Evolutionary conservation across 2,329 filamentous ascomycete species (phyloP).

Genomic region (Mariannaea elegans): DNA sequence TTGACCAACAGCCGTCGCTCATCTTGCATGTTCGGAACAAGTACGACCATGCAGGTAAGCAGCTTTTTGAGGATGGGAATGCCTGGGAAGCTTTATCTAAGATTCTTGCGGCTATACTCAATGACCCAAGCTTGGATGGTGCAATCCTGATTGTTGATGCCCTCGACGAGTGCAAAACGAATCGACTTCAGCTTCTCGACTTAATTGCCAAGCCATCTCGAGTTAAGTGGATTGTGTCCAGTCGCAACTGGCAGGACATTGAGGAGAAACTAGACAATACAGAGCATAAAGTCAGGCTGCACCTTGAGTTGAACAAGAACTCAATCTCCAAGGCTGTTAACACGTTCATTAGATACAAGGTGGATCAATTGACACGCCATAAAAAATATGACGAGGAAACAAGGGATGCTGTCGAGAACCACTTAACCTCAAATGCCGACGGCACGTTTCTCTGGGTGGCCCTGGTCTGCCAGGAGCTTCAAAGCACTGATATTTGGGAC

Average conservation of each 20-base stretch:
- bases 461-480: conserved; percentile 30
- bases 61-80: conserved; percentile 50
- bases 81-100: conserved; percentile 43
- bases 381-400: conserved; percentile 5
- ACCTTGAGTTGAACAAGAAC: conserved; percentile 48
- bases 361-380: not conserved
- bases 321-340: conserved; percentile 46
- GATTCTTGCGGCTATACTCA: conserved; percentile 51
- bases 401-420: conserved; percentile 5
- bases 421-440: conserved; percentile 44
- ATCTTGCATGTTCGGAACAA: conserved; percentile 43
- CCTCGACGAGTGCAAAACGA: conserved; percentile 55
- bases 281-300: conserved; percentile 35
- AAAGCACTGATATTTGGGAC: no score
- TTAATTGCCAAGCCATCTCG: conserved; percentile 44
- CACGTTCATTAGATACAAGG: conserved; percentile 42
- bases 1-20: conserved; percentile 46
- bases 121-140: conserved; percentile 41
- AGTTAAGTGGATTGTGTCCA: conserved; percentile 46
- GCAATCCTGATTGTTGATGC: conserved; percentile 55
- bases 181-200: conserved; percentile 44
- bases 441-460: conserved; percentile 45
- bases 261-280: conserved; percentile 41
- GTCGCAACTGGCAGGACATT: conserved; percentile 42
- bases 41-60: conserved; percentile 43